Conservation (phyloP, 129 eudicot species). For the Mikania micrantha region DNA sequence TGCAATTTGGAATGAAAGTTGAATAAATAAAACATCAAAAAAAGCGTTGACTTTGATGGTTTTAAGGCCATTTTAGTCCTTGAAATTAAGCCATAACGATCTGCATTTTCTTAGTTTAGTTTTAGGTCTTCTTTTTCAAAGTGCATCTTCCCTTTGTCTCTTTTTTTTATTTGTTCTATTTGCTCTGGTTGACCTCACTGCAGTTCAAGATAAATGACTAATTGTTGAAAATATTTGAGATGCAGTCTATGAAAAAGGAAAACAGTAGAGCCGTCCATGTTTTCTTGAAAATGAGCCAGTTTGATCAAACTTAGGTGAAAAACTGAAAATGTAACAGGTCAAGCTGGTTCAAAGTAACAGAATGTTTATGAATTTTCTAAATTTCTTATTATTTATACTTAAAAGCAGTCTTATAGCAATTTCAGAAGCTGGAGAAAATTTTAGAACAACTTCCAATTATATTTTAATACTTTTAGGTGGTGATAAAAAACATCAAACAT, state of each 20-base stretch:
- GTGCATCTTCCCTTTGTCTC: slow-evolving; percentile 75
- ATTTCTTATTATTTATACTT: no score
- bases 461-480: no score
- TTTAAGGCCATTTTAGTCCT: no score
- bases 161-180: slow-evolving; percentile 27
- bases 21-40: no score
- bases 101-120: no score
- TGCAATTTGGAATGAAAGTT: no score
- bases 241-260: background rate
- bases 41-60: no score
- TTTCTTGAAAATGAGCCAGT: background rate
- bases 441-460: no score
- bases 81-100: no score
- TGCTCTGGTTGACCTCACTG: slow-evolving; percentile 77
- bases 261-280: background rate
- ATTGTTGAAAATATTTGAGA: background rate
- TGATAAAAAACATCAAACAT: slow-evolving; percentile 30
- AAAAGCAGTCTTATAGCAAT: no score
- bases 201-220: slow-evolving; percentile 3
- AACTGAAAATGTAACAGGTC: background rate
- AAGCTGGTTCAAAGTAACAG: background rate
- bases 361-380: no score
- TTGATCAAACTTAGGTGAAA: background rate
- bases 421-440: no score
- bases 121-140: slow-evolving; percentile 67